phyloP scores from a whole-genome alignment of 352 stramenopile species.

The Globisporangium paroecandrum region DNA sequence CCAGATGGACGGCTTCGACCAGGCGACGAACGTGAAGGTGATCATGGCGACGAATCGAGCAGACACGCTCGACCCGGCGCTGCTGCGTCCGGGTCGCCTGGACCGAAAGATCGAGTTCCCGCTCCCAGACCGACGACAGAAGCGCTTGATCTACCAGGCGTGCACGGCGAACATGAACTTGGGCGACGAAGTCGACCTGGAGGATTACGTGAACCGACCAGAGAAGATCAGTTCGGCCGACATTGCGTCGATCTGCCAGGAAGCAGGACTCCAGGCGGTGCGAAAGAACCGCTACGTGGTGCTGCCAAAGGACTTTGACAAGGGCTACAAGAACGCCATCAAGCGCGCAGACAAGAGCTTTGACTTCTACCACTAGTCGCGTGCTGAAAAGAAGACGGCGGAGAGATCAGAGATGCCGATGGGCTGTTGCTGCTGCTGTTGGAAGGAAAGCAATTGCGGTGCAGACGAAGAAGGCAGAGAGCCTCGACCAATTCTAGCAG shows the following conservation, averaged over 20 bases:
- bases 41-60: conserved; percentile 99
- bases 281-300: conserved; percentile 99
- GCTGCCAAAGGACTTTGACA: conserved; percentile 99
- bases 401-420: not conserved
- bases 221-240: conserved; percentile 99
- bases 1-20: conserved; percentile 99
- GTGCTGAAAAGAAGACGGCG: not conserved
- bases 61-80: conserved; percentile 98
- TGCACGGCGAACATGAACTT: conserved; percentile 99
- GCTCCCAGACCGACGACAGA: conserved; percentile 97
- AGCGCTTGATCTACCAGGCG: conserved; percentile 99
- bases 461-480: not conserved
- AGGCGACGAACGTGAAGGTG: conserved; percentile 99
- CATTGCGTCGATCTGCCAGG: conserved; percentile 98
- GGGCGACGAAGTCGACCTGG: conserved; percentile 98
- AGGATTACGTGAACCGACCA: conserved; percentile 99
- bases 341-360: conserved; percentile 99
- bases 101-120: conserved; percentile 99
- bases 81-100: conserved; percentile 96
- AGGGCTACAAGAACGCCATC: conserved; percentile 99
- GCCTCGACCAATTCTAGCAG: not conserved
- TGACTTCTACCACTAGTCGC: conserved; percentile 96
- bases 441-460: not conserved
- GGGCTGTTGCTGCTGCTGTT: not conserved
- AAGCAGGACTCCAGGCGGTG: conserved; percentile 98